phyloP scores from a whole-genome alignment of 2,329 filamentous ascomycete species.

The Colletotrichum sojae region DNA sequence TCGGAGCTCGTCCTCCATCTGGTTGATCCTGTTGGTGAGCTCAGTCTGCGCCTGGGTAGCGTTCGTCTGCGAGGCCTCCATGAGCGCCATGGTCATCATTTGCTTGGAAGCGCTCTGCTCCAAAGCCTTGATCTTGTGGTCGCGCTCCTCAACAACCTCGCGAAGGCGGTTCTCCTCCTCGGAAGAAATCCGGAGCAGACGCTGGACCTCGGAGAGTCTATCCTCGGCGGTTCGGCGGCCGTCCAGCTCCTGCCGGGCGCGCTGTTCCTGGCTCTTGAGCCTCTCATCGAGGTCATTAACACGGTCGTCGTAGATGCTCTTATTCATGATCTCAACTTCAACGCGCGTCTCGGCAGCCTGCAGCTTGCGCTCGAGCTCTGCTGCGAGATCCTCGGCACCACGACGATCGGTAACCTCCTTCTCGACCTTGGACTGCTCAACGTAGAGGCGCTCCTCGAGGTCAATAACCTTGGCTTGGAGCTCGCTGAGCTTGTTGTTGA shows the following conservation, averaged over 20 bases:
- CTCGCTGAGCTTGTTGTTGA: slow-evolving; percentile 68
- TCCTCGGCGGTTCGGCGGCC: slow-evolving; percentile 79
- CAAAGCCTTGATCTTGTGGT: slow-evolving; percentile 73
- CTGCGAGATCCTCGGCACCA: slow-evolving; percentile 66
- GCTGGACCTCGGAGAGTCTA: slow-evolving; percentile 79
- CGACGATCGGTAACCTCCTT: slow-evolving; percentile 64
- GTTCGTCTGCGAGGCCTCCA: slow-evolving; percentile 77
- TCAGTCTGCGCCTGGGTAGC: slow-evolving; percentile 68
- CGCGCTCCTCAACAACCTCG: slow-evolving; percentile 76
- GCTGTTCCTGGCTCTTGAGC: slow-evolving; percentile 73
- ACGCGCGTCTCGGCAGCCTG: slow-evolving; percentile 71
- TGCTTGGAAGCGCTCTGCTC: slow-evolving; percentile 70
- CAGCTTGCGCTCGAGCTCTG: slow-evolving; percentile 68
- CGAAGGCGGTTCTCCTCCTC: slow-evolving; percentile 80
- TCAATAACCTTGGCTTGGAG: slow-evolving; percentile 72
- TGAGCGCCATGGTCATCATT: slow-evolving; percentile 73
- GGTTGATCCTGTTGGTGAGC: slow-evolving; percentile 68
- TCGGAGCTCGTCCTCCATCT: slow-evolving; percentile 68
- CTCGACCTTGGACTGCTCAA: slow-evolving; percentile 63
- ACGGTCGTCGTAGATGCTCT: slow-evolving; percentile 71
- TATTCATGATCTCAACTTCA: slow-evolving; percentile 73
- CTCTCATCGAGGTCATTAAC: slow-evolving; percentile 79
- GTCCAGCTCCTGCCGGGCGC: slow-evolving; percentile 75
- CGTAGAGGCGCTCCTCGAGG: slow-evolving; percentile 69
- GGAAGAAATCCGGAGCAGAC: slow-evolving; percentile 76